phyloP scores from a whole-genome alignment of 306 rosid genomes.

The Prunus dulcis region DNA sequence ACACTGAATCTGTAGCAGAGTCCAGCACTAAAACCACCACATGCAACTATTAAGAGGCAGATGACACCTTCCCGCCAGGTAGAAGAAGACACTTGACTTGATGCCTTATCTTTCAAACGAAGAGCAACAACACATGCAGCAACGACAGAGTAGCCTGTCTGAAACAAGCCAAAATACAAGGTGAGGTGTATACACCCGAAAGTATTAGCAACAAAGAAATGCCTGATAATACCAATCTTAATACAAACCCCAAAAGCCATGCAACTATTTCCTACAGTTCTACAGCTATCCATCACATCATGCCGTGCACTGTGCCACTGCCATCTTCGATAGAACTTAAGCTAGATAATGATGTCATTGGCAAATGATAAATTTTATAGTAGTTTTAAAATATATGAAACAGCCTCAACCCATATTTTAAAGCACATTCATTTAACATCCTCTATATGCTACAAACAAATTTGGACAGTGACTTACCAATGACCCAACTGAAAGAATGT shows the following conservation, averaged over 20 bases:
- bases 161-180: slow-evolving; percentile 35
- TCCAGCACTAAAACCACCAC: slow-evolving; percentile 78
- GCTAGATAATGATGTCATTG: not conserved
- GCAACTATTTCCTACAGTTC: not conserved
- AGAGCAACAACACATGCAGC: slow-evolving; percentile 87
- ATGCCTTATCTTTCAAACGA: slow-evolving; percentile 76
- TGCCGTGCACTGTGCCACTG: not conserved
- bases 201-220: not conserved
- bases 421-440: slow-evolving; percentile 7
- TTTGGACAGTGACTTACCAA: slow-evolving; percentile 57
- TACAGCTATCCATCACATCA: not conserved
- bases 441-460: slow-evolving; percentile 16
- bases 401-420: not conserved
- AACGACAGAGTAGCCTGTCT: slow-evolving; percentile 99
- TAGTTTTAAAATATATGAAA: not conserved
- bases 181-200: slow-evolving; percentile 10
- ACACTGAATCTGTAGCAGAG: slow-evolving; percentile 49
- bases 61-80: slow-evolving; percentile 71
- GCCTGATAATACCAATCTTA: not conserved
- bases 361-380: not conserved
- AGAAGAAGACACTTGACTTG: slow-evolving; percentile 46
- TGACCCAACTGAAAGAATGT: slow-evolving; percentile 91
- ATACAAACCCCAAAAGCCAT: not conserved
- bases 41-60: slow-evolving; percentile 64
- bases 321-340: not conserved